Evolutionary conservation across 1,284 basidiomycete species (phyloP), one percentile per base, ranked within the genome.

Genomic region (Pisolithus thermaeus): DNA sequence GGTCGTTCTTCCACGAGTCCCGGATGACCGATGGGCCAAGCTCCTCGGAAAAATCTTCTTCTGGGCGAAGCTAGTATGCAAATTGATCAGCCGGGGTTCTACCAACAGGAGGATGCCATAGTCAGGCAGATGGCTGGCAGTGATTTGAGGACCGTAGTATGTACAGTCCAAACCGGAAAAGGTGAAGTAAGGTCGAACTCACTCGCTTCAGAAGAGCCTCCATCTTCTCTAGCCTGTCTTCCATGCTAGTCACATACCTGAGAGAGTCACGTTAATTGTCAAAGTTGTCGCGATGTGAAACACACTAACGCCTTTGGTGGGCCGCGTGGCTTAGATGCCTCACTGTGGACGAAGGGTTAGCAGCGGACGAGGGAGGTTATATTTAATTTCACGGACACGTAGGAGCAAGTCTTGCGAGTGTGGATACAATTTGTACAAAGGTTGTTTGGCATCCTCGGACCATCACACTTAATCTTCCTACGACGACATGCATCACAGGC

Each of bases 321-420:
- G 0, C 90, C 90, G 53, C 91, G 77, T 49, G 90, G 84, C 60
- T 85, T 87, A 1, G 89, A 91, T 4, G 76, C 76, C 65, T 87
- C 84, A n/a, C 84, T 87, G 52, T n/a, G 25, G 25, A 49, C 54
- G 51, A 37, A 41, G 47, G 41, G 50, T 49, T 55, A 51, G 28
- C 56, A 8, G 48, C 30, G 46, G 49, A 22, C 36, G 30, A 18
- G 56, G 0, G 40, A 16, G 1, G 28, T 0, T 25, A 37, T 30
- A 12, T 37, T 25, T 32, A 18, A 53, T 27, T 47, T 39, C 28
- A 75, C 83, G 55, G 59, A 85, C 80, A 90, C 61, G 64, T 90
- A 92, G 27, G 87, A 89, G 63, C 89, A 92, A 3, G 75, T 69
- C 54, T 82, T 78, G 54, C 77, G 72, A 58, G 77, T 76, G 56